phyloP scores from a whole-genome alignment of 805 yeast species.

The Candida maltosa region DNA sequence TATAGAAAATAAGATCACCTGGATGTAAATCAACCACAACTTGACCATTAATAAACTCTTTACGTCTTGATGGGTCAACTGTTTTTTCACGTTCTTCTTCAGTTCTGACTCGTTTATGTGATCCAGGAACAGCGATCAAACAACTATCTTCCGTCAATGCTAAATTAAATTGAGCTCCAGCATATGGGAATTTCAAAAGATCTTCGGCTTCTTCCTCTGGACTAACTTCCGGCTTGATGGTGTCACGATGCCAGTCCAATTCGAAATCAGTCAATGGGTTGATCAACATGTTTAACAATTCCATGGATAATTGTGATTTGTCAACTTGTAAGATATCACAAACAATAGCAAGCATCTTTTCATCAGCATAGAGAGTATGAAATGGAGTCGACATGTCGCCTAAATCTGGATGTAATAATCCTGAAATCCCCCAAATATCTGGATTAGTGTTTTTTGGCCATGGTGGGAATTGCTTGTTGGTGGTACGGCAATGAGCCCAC shows the following conservation, averaged over 20 bases:
- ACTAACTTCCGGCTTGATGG: conserved; percentile 44
- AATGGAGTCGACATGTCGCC: conserved; percentile 32
- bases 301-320: conserved; percentile 38
- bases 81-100: conserved; percentile 41
- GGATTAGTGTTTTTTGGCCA: conserved; percentile 51
- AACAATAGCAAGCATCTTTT: conserved; percentile 36
- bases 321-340: conserved; percentile 42
- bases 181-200: conserved; percentile 35
- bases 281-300: conserved; percentile 49
- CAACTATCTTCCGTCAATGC: conserved; percentile 46
- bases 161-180: conserved; percentile 51
- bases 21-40: conserved; percentile 40
- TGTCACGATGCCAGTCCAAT: conserved; percentile 54
- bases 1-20: conserved; percentile 50
- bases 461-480: conserved; percentile 57
- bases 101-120: conserved; percentile 45
- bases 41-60: conserved; percentile 37
- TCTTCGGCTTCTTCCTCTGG: conserved; percentile 42
- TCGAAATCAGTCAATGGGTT: conserved; percentile 51
- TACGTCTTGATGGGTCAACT: conserved; percentile 23
- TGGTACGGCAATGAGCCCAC: conserved; percentile 47
- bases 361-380: conserved; percentile 39
- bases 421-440: conserved; percentile 52
- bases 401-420: conserved; percentile 46
- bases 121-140: conserved; percentile 46